Conservation (phyloP, 306 rosid species). For the Quillaja saponaria region DNA sequence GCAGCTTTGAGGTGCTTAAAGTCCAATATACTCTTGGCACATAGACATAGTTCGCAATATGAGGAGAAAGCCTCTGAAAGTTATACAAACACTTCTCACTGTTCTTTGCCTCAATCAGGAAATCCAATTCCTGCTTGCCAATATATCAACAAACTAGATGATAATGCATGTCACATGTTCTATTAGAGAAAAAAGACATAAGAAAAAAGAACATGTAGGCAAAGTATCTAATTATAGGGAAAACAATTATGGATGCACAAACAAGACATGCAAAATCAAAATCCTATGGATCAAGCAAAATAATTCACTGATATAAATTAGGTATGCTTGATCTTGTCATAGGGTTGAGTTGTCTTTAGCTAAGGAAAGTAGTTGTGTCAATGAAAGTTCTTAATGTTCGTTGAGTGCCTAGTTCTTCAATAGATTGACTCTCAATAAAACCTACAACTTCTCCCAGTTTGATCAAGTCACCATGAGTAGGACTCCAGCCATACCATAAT, state of each 20-base stretch:
- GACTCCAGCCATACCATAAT: neutral
- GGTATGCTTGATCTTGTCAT: too few species aligned
- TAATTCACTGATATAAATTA: too few species aligned
- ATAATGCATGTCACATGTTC: too few species aligned
- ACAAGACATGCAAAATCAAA: too few species aligned
- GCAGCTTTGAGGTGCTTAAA: conserved; percentile 79
- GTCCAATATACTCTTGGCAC: conserved; percentile 87
- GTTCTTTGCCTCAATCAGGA: conserved; percentile 80
- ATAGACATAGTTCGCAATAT: conserved; percentile 76
- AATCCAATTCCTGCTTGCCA: conserved; percentile 79
- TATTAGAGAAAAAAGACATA: too few species aligned
- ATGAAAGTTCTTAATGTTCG: conserved; percentile 6
- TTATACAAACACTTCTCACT: conserved; percentile 87
- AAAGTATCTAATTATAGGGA: too few species aligned
- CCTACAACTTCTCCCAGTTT: conserved; percentile 11
- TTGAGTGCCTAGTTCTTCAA: conserved; percentile 7
- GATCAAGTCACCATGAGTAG: neutral
- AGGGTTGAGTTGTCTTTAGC: too few species aligned
- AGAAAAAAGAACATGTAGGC: too few species aligned
- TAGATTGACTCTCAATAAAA: conserved; percentile 7
- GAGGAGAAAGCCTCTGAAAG: conserved; percentile 85
- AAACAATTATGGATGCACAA: too few species aligned
- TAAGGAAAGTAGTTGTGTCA: too few species aligned
- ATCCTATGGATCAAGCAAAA: too few species aligned
- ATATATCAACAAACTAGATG: conserved; percentile 32